A percentile compares a stretch with the other conserved stretches of the same genome.
Evolutionary conservation across 768 basidiomycete species (phyloP).

Genomic region (Tephrocybe sp.): DNA sequence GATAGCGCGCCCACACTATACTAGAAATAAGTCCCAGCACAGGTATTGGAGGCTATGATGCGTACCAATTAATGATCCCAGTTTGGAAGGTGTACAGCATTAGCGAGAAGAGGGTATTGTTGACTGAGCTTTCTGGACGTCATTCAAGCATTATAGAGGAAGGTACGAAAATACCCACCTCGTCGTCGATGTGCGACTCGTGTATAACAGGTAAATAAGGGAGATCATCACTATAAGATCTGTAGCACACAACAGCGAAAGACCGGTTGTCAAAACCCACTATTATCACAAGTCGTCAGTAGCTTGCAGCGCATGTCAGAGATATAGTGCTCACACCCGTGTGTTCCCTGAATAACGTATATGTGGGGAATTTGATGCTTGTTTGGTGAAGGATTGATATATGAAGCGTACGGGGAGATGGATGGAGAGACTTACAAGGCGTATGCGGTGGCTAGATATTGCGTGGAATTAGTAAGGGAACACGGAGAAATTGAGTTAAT

Average conservation of each 20-base stretch:
- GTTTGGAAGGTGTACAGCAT: conserved; percentile 9
- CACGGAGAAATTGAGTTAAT: neutral
- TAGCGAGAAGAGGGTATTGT: conserved; percentile 1
- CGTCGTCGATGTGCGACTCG: conserved; percentile 4
- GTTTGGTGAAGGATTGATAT: too few species aligned
- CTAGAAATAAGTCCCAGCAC: too few species aligned
- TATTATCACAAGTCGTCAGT: too few species aligned
- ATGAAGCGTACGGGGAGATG: too few species aligned
- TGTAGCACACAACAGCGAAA: conserved; percentile 2
- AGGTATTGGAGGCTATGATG: too few species aligned
- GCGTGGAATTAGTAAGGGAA: neutral
- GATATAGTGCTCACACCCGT: neutral
- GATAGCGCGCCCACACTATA: conserved; percentile 13
- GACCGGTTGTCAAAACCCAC: conserved; percentile 10
- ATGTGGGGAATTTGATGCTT: conserved; percentile 9
- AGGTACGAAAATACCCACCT: neutral
- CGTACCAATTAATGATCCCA: conserved; percentile 11
- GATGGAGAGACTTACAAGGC: conserved; percentile 3
- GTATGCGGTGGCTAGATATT: neutral
- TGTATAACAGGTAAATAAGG: conserved; percentile 6
- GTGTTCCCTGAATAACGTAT: conserved; percentile 2
- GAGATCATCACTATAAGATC: conserved; percentile 6
- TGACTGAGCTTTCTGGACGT: conserved; percentile 1
- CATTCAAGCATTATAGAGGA: neutral
- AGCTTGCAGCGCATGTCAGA: too few species aligned